Base-by-base conservation (phyloP, 805 yeast genomes). In the Saturnispora serradocipensis region DNA sequence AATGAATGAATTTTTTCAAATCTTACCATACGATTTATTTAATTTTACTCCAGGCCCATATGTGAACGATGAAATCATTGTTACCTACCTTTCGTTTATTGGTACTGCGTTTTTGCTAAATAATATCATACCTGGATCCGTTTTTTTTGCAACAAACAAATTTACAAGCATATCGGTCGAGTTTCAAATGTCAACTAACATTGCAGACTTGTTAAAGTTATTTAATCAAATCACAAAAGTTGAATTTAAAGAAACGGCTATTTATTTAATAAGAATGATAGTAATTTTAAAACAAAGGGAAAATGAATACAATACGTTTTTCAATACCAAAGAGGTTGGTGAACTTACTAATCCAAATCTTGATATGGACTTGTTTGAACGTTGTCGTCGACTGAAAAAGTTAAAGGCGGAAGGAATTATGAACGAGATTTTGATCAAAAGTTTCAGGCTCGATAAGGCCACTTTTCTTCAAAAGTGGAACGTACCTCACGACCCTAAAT, bases 21-120 rank as follows among this genome's bases (percentile, higher is more conserved):
- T 55, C 11, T 20, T 52, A 16, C 58, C 58, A 4, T 48, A 36
- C 42, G 46, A 54, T 52, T 36, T 54, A n/a, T 32, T 34, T 22
- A 54, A 54, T 49, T 42, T 49, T 4, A 35, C 28, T 3, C 40
- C 51, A 1, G 43, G 46, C 9, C 16, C 18, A 5, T 10, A 36
- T 16, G 24, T 15, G 7, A 24, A 42, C 25, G 58, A 54, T 15
- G 40, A n/a, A 10, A 42, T 44, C 20, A 46, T 54, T 24, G 27
- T 45, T 5, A 38, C 49, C 8, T 30, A 42, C 13, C 20, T 51
- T 10, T 13, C 39, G 6, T 55, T 27, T 40, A 34, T 51, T 34
- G 34, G 53, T 13, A 25, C 50, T 9, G 53, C 42, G 3, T 15
- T 15, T 28, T 11, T 45, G 20, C 34, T 55, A n/a, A 34, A 43